Percentiles rank a stretch among this genome's conserved stretches.
These are phyloP conservation scores for Gossypium anomalum DNA, from an alignment of 345 rosid species.

Conservation along the genomic window DNA sequence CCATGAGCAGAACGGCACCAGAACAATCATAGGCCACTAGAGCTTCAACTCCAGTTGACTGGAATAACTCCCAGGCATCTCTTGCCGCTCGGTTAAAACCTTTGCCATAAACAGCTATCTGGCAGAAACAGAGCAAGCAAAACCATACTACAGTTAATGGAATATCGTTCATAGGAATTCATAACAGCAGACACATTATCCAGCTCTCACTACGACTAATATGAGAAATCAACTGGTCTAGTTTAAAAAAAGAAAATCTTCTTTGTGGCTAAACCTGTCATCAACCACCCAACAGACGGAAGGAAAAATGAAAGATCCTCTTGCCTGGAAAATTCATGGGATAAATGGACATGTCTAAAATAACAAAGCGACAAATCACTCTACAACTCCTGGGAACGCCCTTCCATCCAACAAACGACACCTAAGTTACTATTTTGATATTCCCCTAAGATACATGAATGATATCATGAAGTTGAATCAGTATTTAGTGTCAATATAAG, in stretches of 20 bases:
- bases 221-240: neutral
- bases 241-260: neutral
- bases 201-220: neutral
- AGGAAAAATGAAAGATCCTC: neutral
- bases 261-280: neutral
- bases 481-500: neutral
- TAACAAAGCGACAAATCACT: neutral
- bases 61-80: slow-evolving; percentile 97
- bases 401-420: neutral
- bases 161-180: slow-evolving; percentile 2
- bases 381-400: neutral
- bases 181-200: neutral
- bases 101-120: slow-evolving; percentile 94
- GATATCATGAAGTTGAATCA: neutral
- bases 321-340: neutral
- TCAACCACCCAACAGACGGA: neutral
- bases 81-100: slow-evolving; percentile 90
- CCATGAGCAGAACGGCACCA: slow-evolving; percentile 92
- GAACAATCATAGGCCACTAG: slow-evolving; percentile 95
- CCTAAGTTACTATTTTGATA: neutral
- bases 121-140: slow-evolving; percentile 18
- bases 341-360: neutral
- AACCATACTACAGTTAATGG: neutral
- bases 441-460: neutral
- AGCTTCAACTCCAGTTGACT: slow-evolving; percentile 97